These are phyloP conservation scores for Zygoascus ofunaensis DNA, from an alignment of 805 yeast genomes.

Conservation along the genomic window DNA sequence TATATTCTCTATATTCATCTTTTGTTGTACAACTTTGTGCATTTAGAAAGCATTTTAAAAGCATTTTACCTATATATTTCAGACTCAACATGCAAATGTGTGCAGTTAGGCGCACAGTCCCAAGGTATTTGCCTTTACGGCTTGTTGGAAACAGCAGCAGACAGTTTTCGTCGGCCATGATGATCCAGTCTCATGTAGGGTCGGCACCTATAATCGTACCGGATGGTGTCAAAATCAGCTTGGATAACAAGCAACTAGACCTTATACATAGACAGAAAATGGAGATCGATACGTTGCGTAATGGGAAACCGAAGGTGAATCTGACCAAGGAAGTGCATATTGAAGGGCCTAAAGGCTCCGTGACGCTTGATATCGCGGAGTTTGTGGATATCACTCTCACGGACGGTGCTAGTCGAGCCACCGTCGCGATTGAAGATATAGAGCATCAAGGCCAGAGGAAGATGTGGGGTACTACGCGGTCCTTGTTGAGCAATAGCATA, in stretches of 20 bases:
- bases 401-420: slow-evolving; percentile 30
- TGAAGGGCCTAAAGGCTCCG: slow-evolving; percentile 68
- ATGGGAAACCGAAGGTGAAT: slow-evolving; percentile 41
- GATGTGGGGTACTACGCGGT: slow-evolving; percentile 92
- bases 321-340: slow-evolving; percentile 53
- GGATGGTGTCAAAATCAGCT: slow-evolving; percentile 45
- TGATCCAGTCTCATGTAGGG: slow-evolving; percentile 47
- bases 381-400: slow-evolving; percentile 42
- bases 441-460: slow-evolving; percentile 60
- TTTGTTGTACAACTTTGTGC: no score
- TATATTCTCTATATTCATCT: no score
- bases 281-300: slow-evolving; percentile 51
- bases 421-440: slow-evolving; percentile 50
- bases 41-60: no score
- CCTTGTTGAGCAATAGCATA: slow-evolving; percentile 65
- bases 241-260: slow-evolving; percentile 23
- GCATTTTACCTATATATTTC: no score
- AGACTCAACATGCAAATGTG: no score
- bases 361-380: slow-evolving; percentile 59
- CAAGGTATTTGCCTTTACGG: no score
- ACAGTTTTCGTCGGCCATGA: slow-evolving; percentile 5
- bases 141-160: no score
- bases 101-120: no score
- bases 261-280: slow-evolving; percentile 33
- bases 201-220: slow-evolving; percentile 64